Conservation (phyloP, 2,329 filamentous ascomycete genomes). For the Teratosphaeria gauchensis region DNA sequence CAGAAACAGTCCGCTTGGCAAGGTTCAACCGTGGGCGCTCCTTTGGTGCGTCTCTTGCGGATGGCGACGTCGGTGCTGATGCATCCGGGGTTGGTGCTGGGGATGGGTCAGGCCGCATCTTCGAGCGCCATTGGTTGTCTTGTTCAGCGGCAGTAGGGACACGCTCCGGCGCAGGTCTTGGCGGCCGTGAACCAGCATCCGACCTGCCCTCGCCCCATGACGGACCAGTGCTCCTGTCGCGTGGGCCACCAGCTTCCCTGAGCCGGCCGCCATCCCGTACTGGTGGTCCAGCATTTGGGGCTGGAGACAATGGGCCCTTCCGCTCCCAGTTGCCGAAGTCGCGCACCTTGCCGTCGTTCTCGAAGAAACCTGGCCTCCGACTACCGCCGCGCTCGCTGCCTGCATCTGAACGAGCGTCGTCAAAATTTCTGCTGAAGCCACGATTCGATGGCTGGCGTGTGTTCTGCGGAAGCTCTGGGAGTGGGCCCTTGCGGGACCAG, state of each 20-base stretch:
- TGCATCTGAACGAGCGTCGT: conserved; percentile 39
- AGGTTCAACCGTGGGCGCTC: conserved; percentile 77
- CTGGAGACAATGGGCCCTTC: conserved; percentile 77
- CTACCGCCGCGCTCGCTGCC: conserved; percentile 42
- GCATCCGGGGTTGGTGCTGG: conserved; percentile 56
- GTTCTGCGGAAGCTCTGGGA: conserved; percentile 59
- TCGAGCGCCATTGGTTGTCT: conserved; percentile 85
- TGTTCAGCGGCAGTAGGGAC: conserved; percentile 79
- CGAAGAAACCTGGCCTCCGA: conserved; percentile 53
- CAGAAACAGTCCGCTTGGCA: conserved; percentile 81
- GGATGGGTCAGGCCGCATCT: conserved; percentile 77
- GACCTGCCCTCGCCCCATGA: conserved; percentile 62
- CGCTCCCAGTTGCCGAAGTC: conserved; percentile 91
- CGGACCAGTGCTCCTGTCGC: conserved; percentile 48
- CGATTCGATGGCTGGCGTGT: conserved; percentile 36
- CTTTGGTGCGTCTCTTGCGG: conserved; percentile 47
- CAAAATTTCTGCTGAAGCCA: conserved; percentile 28
- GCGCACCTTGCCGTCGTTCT: conserved; percentile 64
- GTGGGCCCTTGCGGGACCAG: conserved; percentile 88
- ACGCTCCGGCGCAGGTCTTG: conserved; percentile 56
- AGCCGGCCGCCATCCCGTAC: conserved; percentile 49
- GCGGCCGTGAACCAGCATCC: conserved; percentile 69
- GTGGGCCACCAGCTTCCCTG: conserved; percentile 49
- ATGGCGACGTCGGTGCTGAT: conserved; percentile 66
- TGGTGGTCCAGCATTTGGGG: conserved; percentile 35